A percentile compares a stretch with the other conserved stretches of the same genome.
Evolutionary conservation across 1,139 yeast species (phyloP).

Genomic region (Saccharomyces pastorianus): DNA sequence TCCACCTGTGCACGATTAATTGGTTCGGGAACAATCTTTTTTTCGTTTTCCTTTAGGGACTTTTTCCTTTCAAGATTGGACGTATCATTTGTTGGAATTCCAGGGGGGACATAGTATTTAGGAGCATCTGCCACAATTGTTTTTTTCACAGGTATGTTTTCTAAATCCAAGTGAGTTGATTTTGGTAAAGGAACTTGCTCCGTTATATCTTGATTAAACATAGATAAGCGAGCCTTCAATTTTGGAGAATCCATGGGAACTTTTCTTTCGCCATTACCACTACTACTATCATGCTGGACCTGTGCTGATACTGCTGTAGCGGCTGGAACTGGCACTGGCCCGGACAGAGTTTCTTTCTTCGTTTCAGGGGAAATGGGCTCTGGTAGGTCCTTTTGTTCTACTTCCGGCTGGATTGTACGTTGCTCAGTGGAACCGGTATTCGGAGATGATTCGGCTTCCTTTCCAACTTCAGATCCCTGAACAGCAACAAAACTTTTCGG

Average conservation of each 20-base stretch:
- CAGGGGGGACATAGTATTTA: slow-evolving; percentile 12
- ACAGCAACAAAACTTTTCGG: slow-evolving; percentile 75
- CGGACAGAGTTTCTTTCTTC: slow-evolving; percentile 1
- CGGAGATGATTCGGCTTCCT: neutral
- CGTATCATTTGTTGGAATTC: slow-evolving; percentile 9
- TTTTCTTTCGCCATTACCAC: slow-evolving; percentile 5
- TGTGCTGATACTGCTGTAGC: no score
- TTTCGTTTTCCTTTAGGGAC: slow-evolving; percentile 1
- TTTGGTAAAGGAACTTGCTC: slow-evolving; percentile 11
- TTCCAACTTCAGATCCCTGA: slow-evolving; percentile 4
- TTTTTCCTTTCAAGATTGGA: neutral
- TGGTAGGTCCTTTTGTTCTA: neutral
- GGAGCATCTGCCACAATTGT: slow-evolving; percentile 14
- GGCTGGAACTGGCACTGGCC: slow-evolving; percentile 5
- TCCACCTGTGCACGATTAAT: slow-evolving; percentile 14
- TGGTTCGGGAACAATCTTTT: slow-evolving; percentile 15
- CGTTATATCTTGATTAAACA: slow-evolving; percentile 7
- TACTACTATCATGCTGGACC: slow-evolving; percentile 3
- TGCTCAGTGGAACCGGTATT: neutral
- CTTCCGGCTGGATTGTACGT: neutral
- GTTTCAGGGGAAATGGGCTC: neutral
- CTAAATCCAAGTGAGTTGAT: neutral
- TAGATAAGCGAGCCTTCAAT: slow-evolving; percentile 14
- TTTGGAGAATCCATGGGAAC: slow-evolving; percentile 8
- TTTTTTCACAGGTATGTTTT: slow-evolving; percentile 10